phyloP scores from a whole-genome alignment of 768 basidiomycete species.

The Amylocystis lapponica region DNA sequence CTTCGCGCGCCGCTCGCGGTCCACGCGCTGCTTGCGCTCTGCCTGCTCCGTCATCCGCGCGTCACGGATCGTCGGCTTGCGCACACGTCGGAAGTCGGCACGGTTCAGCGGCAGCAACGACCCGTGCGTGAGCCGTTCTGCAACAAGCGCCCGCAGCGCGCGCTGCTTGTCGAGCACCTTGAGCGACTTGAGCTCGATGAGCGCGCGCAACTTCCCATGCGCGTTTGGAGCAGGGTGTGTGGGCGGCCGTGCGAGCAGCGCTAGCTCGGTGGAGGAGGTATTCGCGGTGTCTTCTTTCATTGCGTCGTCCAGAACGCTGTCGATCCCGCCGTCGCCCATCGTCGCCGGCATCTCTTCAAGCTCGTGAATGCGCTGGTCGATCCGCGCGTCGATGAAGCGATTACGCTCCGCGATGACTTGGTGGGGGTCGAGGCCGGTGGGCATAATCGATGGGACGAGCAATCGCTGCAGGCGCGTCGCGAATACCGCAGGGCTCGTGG shows the following conservation, averaged over 20 bases:
- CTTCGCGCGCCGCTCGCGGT: constrained; percentile 91
- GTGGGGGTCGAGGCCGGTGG: constrained; percentile 87
- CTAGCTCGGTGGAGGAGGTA: constrained; percentile 22
- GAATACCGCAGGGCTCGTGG: constrained; percentile 54
- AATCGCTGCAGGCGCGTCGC: constrained; percentile 74
- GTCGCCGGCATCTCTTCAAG: constrained; percentile 76
- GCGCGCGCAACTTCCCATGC: constrained; percentile 79
- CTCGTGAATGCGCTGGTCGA: constrained; percentile 84
- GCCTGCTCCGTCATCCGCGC: constrained; percentile 84
- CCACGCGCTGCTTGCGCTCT: constrained; percentile 86
- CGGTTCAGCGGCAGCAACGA: constrained; percentile 88
- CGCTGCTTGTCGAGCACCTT: constrained; percentile 89
- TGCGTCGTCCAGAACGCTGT: constrained; percentile 38
- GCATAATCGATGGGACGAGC: constrained; percentile 86
- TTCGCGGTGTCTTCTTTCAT: constrained; percentile 27
- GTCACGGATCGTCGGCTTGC: constrained; percentile 84
- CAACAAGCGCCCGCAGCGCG: constrained; percentile 76
- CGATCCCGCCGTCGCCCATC: constrained; percentile 72
- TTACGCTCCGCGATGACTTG: constrained; percentile 89
- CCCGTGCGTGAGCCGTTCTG: constrained; percentile 83
- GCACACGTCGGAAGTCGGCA: constrained; percentile 79
- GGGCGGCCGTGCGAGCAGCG: constrained; percentile 20
- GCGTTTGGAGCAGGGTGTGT: constrained; percentile 56
- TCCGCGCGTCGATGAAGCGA: constrained; percentile 82
- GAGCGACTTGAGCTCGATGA: constrained; percentile 91